Evolutionary conservation across 495 filamentous ascomycete species (phyloP), one percentile per base, ranked within the genome.

Genomic region (Aspergillus avenaceus): DNA sequence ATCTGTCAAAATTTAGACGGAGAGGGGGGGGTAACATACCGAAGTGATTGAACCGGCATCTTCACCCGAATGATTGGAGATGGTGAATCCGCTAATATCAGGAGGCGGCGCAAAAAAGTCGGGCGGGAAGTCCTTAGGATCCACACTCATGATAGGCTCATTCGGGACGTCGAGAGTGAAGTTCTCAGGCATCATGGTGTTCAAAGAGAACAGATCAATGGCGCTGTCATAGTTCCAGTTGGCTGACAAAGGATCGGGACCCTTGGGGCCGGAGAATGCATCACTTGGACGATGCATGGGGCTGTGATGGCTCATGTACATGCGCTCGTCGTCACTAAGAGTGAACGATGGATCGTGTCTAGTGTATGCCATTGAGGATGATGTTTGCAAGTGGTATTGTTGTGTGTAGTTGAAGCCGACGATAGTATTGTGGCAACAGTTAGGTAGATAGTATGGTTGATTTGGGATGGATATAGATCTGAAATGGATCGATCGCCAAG

Each of bases 201-300:
- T 69, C 49, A 69, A 27, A 8, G 65, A 58, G 54, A 72, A 74
- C 23, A 74, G 56, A 46, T 72, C 69, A 50, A 72, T 70, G 28
- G 67, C 64, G 38, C 56, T 69, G 55, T 72, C 69, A 41, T 72
- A 74, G 55, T 60, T 60, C 71, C 71, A 74, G 54, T 72, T 68
- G 60, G 58, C 67, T n/a, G 70, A 62, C 25, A 74, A 45, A 29
- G 64, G 65, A 40, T 72, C 69, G 27, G 64, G 58, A n/a, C 50
- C 51, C 27, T 53, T 53, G 32, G 46, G 34, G 23, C 19, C 46
- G 29, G 51, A 8, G 50, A 53, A 49, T 28, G 45, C 13, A 31
- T 56, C 50, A 49, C 42, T 25, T 22, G 51, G 38, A 19, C 45
- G 51, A 37, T 47, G 36, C 27, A 53, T 24, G 14, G 51, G 45